Percentiles rank a stretch among this genome's conserved stretches.
phyloP scores from a whole-genome alignment of 148 eudicot genomes.

The Camellia sinensis region DNA sequence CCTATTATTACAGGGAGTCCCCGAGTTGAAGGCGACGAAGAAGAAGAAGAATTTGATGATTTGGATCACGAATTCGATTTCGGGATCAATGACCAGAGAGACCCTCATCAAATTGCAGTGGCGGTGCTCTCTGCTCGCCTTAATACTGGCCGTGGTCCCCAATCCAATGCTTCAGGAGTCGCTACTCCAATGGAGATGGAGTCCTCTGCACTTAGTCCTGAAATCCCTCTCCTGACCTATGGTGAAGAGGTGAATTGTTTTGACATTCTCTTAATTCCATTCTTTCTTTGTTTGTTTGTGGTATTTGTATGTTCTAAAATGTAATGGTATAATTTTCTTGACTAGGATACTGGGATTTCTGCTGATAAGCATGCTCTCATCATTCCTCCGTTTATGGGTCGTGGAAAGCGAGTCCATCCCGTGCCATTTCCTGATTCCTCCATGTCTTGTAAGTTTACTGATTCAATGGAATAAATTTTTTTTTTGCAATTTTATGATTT shows the following conservation, averaged over 20 bases:
- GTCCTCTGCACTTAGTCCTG: constrained; percentile 38
- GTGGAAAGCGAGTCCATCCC: constrained; percentile 60
- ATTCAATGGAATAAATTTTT: background rate
- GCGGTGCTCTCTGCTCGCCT: constrained; percentile 28
- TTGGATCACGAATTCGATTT: constrained; percentile 56
- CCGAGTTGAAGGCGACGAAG: constrained; percentile 70
- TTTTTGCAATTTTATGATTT: background rate
- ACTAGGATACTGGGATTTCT: constrained; percentile 61
- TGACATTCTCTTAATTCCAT: background rate
- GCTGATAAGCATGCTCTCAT: constrained; percentile 73
- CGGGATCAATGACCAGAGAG: constrained; percentile 17
- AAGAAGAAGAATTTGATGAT: constrained; percentile 70
- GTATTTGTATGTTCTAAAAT: background rate
- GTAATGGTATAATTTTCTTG: background rate
- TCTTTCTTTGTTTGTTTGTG: background rate
- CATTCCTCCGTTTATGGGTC: constrained; percentile 61
- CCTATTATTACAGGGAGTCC: constrained; percentile 45
- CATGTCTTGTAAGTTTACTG: constrained; percentile 46
- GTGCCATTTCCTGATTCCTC: constrained; percentile 52
- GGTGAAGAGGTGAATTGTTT: constrained; percentile 52
- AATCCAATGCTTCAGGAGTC: constrained; percentile 43
- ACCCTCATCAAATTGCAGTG: constrained; percentile 34
- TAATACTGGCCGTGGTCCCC: constrained; percentile 33
- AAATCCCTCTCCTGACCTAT: constrained; percentile 66
- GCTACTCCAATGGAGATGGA: constrained; percentile 51